Percentiles rank a stretch among this genome's conserved stretches.
phyloP scores from a whole-genome alignment of 768 basidiomycete genomes.

The Lactarius deliciosus region DNA sequence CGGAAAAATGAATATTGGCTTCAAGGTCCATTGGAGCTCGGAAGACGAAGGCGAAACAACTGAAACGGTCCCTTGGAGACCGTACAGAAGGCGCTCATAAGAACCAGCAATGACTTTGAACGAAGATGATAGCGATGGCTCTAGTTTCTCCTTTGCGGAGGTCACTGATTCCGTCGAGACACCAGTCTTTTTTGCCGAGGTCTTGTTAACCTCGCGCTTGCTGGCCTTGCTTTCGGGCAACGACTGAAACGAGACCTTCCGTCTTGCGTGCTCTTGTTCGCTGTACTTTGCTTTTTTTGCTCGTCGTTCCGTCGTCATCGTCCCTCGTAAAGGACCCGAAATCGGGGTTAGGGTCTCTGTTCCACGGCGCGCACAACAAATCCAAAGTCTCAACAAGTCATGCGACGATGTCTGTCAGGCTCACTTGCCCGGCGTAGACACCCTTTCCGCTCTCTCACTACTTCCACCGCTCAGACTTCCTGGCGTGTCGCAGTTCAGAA shows the following conservation, averaged over 20 bases:
- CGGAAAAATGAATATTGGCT: constrained; percentile 93
- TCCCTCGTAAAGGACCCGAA: constrained; percentile 20
- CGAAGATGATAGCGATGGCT: constrained; percentile 45
- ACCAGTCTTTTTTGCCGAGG: constrained; percentile 25
- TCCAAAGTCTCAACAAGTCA: constrained; percentile 1
- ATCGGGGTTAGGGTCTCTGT: constrained; percentile 25
- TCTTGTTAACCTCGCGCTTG: constrained; percentile 30
- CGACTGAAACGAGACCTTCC: constrained; percentile 1
- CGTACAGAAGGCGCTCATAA: constrained; percentile 95
- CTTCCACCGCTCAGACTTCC: neutral
- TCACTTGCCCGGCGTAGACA: neutral
- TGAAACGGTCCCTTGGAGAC: constrained; percentile 65
- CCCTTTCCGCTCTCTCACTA: constrained; percentile 17
- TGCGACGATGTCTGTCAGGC: constrained; percentile 25
- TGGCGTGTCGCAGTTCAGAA: constrained; percentile 24
- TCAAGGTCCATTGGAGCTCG: constrained; percentile 44
- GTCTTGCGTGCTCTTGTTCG: constrained; percentile 8
- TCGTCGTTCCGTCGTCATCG: constrained; percentile 16
- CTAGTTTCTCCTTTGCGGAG: neutral
- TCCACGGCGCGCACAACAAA: neutral
- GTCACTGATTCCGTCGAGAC: constrained; percentile 35
- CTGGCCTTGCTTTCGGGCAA: constrained; percentile 26
- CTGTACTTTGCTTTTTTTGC: constrained; percentile 18
- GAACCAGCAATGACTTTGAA: constrained; percentile 92
- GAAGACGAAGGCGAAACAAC: constrained; percentile 34